Evolutionary conservation across 768 basidiomycete species (phyloP).

Genomic region (Calocybe indica): DNA sequence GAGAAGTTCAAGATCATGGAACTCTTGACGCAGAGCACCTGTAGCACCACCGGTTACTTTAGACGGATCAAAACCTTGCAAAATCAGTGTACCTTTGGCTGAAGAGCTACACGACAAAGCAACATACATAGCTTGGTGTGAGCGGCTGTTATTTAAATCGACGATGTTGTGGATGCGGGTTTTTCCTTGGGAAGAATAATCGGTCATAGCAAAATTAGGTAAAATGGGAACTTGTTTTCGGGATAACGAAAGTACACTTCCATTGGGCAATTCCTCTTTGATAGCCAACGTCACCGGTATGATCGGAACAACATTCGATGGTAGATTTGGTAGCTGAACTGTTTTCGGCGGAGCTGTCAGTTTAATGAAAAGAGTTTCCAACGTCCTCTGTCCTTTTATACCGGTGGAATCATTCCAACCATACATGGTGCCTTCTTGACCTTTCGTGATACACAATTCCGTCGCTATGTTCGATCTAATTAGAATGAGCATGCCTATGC

Average conservation of each 20-base stretch:
- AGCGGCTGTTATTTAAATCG: conserved; percentile 14
- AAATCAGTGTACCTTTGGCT: conserved; percentile 23
- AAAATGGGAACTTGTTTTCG: conserved; percentile 17
- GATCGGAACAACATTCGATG: conserved; percentile 26
- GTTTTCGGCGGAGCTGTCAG: conserved; percentile 15
- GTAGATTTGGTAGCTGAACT: conserved; percentile 19
- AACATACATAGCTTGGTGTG: conserved; percentile 21
- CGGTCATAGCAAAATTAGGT: conserved; percentile 20
- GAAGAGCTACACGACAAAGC: conserved; percentile 20
- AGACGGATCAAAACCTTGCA: conserved; percentile 15
- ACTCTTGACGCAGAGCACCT: conserved; percentile 23
- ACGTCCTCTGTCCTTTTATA: conserved; percentile 9
- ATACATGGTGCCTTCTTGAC: conserved; percentile 23
- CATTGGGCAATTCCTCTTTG: conserved; percentile 10
- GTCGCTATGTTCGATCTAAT: conserved; percentile 24
- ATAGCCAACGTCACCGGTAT: conserved; percentile 1
- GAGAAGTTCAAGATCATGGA: conserved; percentile 26
- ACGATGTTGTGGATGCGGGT: conserved; percentile 21
- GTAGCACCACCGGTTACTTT: conserved; percentile 19
- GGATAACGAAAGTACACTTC: conserved; percentile 3
- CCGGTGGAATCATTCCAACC: conserved; percentile 19
- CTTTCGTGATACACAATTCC: conserved; percentile 28
- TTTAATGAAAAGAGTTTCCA: conserved; percentile 25
- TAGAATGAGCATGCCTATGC: conserved; percentile 26
- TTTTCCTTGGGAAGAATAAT: conserved; percentile 22